Conservation (phyloP, 495 filamentous ascomycete genomes). For the Penicillium samsonianum region DNA sequence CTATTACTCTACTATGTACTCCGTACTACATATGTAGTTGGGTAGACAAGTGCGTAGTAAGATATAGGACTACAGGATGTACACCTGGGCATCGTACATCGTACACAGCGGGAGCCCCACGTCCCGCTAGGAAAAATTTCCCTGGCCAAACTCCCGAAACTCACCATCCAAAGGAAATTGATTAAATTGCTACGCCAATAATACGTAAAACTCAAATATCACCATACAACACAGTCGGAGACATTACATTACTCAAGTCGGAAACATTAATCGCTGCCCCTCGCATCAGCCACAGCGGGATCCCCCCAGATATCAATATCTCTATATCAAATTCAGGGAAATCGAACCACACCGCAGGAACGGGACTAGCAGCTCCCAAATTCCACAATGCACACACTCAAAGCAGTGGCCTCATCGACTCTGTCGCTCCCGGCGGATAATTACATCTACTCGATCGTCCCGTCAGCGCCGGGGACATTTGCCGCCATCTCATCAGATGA, state of each 20-base stretch:
- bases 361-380: neutral
- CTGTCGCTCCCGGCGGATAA: conserved; percentile 47
- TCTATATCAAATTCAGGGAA: neutral
- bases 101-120: conserved; percentile 2
- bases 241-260: too few relatives aligned
- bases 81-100: too few relatives aligned
- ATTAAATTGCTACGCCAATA: too few relatives aligned
- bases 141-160: neutral
- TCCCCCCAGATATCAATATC: neutral
- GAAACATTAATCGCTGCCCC: neutral
- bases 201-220: neutral
- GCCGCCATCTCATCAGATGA: conserved; percentile 60
- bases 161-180: too few relatives aligned
- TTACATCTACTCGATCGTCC: conserved; percentile 54
- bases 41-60: too few relatives aligned
- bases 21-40: too few relatives aligned
- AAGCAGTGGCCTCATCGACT: conserved; percentile 41
- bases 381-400: conserved; percentile 41
- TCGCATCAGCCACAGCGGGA: conserved; percentile 11
- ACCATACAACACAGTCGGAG: too few relatives aligned
- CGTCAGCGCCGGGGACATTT: conserved; percentile 36
- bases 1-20: too few relatives aligned
- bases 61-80: too few relatives aligned
- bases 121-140: neutral
- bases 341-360: neutral